Evolutionary conservation across 257 asterid genomes (phyloP), one percentile per base, ranked within the genome.

Genomic region (Linderniella brevidens): DNA sequence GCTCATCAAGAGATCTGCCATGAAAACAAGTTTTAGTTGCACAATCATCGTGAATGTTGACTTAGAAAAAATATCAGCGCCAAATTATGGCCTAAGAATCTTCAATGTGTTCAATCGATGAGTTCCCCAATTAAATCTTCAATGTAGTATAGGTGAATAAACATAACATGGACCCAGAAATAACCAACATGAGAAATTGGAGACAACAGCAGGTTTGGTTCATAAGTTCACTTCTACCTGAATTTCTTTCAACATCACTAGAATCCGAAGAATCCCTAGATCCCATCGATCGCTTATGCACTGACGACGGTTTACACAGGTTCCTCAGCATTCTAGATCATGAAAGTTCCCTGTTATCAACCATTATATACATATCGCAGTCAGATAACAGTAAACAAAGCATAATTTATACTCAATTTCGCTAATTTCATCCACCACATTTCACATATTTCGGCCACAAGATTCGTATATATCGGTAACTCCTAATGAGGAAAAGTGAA

Each of bases 201-300:
- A 14, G 9, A 47, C 40, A 57, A 36, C n/a, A 14, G 15, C 37
- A 44, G 15, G 15, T 29, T 16, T 5, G 49, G 32, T 35, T 20
- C 36, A 59, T 20, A 42, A 42, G 41, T 42, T 35, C 17, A 38
- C 55, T 38, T 53, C 42, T 58, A 81, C 92, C 78, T 11, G 73
- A 57, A 60, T 69, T 53, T 50, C 53, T 78, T 58, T 77, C 86
- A 11, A 65, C 13, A 52, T 74, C 86, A 63, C 51, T 58, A 16
- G 65, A 45, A 56, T 62, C 66, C 41, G 48, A 43, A 52, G 54
- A 57, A 43, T 82, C 92, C 57, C 62, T 73, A 15, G 79, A 56
- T 35, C 64, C 69, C 79, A 63, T 63, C 17, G 64, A 52, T 35
- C 86, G 76, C 64, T 79, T 75, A 64, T 71, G 65, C 61, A 71